Base-by-base conservation (phyloP, 129 eudicot genomes). In the Dittrichia graveolens region DNA sequence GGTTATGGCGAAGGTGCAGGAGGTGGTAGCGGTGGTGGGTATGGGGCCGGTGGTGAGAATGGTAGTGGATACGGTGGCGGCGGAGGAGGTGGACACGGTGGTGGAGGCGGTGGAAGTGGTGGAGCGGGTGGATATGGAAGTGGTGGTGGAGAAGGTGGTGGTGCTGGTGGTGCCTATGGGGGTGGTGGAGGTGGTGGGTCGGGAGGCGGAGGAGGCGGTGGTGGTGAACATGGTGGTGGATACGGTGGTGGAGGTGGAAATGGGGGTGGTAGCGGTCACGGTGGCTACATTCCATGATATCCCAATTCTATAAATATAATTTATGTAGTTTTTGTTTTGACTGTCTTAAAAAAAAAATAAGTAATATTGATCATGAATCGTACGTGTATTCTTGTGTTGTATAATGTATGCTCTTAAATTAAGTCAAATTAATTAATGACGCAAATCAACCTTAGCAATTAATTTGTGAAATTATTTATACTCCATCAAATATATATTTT, bases 181-280 rank as follows among this genome's bases (percentile, higher is more conserved):
- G 85, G 85, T 13, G 65, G 68, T 40, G 85, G 79, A 8, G 63
- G 69, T 16, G 83, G 80, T 3, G 82, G 80, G 79, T 37, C n/a
- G n/a, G n/a, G n/a, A n/a, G n/a, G n/a, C n/a, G n/a, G n/a, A 34
- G 76, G 85, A 1, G 83, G 78, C 0, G 76, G 79, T 7, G 72
- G 74, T 15, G 74, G 71, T 35, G 71, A 10, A 31, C 41, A 13
- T 40, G 71, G 76, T 4, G 76, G 79, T 19, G 79, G 76, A 7
- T 61, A 73, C n/a, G 85, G 85, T 45, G 80, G 79, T 37, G 89
- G 83, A 39, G 82, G 80, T 31, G 85, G 83, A 9, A 60, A 79
- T 13, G 78, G 81, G 0, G 67, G 14, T 1, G 84, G 83, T 47
- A 84, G 86, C 1, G 84, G 84, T 61, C 79, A 81, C 24, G 86